Evolutionary conservation across 2,329 filamentous ascomycete species (phyloP).

Genomic region (Alternaria rosae): DNA sequence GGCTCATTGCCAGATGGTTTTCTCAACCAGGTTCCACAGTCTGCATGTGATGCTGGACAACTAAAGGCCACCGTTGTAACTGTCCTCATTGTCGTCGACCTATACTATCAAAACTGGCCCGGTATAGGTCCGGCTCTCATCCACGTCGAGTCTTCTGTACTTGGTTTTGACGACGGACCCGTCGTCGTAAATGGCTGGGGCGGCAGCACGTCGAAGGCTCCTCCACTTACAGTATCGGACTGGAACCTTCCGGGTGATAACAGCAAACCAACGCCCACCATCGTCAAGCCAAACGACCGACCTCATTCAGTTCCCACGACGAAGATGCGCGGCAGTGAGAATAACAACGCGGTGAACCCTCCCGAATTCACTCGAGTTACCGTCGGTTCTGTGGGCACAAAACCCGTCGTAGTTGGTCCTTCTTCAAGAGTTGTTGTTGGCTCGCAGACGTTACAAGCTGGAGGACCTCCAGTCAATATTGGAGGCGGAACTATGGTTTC

Average conservation of each 20-base stretch:
- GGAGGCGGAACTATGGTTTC: constrained; percentile 42
- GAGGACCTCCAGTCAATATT: constrained; percentile 46
- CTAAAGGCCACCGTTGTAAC: constrained; percentile 51
- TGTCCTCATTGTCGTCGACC: constrained; percentile 53
- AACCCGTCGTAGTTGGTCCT: constrained; percentile 41
- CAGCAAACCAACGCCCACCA: constrained; percentile 9
- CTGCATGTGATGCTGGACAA: constrained; percentile 45
- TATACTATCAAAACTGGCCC: constrained; percentile 41
- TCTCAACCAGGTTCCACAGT: constrained; percentile 43
- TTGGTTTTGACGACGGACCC: constrained; percentile 34
- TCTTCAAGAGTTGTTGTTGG: constrained; percentile 46
- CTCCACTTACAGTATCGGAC: constrained; percentile 22
- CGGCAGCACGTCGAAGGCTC: constrained; percentile 7
- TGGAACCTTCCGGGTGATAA: constrained; percentile 16
- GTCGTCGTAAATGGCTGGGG: constrained; percentile 18
- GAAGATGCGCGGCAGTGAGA: constrained; percentile 1
- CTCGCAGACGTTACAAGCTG: constrained; percentile 46
- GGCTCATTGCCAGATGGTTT: constrained; percentile 48
- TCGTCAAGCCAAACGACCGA: constrained; percentile 4
- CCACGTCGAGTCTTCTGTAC: constrained; percentile 39
- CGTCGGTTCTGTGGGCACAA: constrained; percentile 36
- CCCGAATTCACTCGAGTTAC: constrained; percentile 25
- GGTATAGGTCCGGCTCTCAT: constrained; percentile 31
- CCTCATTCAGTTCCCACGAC: constrained; percentile 12
- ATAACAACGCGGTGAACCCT: constrained; percentile 4